These are phyloP conservation scores for Lophium mytilinum DNA, from an alignment of 495 filamentous ascomycete species.

Conservation along the genomic window DNA sequence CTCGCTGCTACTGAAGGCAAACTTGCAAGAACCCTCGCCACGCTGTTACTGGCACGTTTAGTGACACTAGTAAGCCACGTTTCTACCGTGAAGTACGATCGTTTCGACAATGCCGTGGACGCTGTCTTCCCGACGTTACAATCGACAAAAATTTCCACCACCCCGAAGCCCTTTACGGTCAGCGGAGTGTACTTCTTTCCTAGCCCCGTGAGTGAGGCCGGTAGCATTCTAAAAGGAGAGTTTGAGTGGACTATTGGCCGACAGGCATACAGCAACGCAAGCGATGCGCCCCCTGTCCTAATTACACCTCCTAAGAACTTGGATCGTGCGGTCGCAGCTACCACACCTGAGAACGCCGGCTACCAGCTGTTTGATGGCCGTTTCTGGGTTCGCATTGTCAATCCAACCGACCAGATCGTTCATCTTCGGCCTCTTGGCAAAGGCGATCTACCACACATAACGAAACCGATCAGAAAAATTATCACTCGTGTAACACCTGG, in stretches of 20 bases:
- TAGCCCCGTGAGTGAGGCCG: no score
- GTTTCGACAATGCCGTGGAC: background rate
- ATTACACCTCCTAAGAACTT: conserved; percentile 1
- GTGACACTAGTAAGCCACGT: background rate
- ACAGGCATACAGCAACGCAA: no score
- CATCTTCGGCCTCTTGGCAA: conserved; percentile 3
- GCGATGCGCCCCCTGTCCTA: no score
- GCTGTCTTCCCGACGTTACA: background rate
- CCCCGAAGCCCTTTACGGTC: background rate
- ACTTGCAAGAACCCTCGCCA: background rate
- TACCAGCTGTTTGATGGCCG: conserved; percentile 64
- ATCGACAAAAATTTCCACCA: background rate
- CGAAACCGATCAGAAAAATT: background rate
- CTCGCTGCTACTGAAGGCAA: background rate
- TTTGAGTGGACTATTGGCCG: no score
- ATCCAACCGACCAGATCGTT: conserved; percentile 9
- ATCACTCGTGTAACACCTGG: background rate
- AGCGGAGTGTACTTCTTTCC: no score
- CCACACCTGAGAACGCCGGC: background rate
- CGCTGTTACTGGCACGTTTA: background rate
- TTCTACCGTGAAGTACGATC: background rate
- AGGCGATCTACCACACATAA: conserved; percentile 1
- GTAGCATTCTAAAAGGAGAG: no score
- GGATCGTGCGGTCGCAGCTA: conserved; percentile 33
- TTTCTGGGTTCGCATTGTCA: conserved; percentile 65